These are phyloP conservation scores for Magnusiomyces suaveolens DNA, from an alignment of 1,139 yeast genomes.

Conservation along the genomic window DNA sequence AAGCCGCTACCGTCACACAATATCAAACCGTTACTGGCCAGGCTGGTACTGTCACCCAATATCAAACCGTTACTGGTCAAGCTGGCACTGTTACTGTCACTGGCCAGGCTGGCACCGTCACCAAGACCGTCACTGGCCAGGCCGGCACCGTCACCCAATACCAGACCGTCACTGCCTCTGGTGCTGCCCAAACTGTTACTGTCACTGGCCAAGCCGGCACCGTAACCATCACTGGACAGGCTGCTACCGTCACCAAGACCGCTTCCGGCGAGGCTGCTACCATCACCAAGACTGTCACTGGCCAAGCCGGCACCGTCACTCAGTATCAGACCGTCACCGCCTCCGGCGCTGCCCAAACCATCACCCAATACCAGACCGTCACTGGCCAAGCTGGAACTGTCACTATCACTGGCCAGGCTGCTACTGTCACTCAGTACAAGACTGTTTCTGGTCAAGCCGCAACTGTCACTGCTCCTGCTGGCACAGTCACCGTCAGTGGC, in stretches of 20 bases:
- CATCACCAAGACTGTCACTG: slow-evolving; percentile 3
- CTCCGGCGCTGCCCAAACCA: slow-evolving; percentile 3
- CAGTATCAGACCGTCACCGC: background rate
- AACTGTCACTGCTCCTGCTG: slow-evolving; percentile 1
- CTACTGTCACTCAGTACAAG: background rate
- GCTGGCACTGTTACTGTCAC: slow-evolving; percentile 1
- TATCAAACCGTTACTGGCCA: background rate
- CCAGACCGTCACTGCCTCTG: background rate
- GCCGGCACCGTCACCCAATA: background rate
- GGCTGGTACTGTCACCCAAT: background rate
- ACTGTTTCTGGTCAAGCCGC: slow-evolving; percentile 1
- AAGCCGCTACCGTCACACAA: slow-evolving; percentile 2
- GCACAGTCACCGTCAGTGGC: background rate
- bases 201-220: background rate
- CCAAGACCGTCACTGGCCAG: background rate
- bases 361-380: background rate
- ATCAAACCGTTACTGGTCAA: background rate
- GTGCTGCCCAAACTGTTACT: background rate
- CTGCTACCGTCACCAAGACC: background rate
- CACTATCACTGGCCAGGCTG: slow-evolving; percentile 10
- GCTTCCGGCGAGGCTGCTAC: background rate
- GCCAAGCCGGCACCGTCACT: slow-evolving; percentile 5
- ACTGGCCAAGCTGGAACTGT: slow-evolving; percentile 4
- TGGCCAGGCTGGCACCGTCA: background rate
- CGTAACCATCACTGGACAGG: background rate